Conservation (phyloP, 2,329 filamentous ascomycete genomes). For the Penicillium sp. region DNA sequence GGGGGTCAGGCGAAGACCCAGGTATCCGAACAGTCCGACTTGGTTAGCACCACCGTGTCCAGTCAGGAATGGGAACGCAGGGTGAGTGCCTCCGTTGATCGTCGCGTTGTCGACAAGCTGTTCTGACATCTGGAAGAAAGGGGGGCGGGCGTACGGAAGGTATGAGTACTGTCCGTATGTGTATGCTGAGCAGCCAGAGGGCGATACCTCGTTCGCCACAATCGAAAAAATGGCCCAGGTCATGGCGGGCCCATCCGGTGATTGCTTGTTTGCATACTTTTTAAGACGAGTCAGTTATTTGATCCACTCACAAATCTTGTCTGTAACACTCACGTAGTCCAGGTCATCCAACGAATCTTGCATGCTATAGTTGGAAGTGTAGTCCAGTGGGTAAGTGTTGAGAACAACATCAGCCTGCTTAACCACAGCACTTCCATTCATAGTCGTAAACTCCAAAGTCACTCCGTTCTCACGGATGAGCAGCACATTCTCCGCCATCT, state of each 20-base stretch:
- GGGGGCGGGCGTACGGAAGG: constrained; percentile 62
- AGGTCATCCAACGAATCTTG: constrained; percentile 55
- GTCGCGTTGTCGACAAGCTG: constrained; percentile 62
- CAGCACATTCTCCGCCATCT: constrained; percentile 56
- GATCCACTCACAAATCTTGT: not conserved
- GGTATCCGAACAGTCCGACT: constrained; percentile 65
- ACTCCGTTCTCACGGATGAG: constrained; percentile 59
- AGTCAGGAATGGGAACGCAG: constrained; percentile 69
- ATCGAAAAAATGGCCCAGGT: constrained; percentile 69
- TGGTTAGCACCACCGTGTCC: constrained; percentile 69
- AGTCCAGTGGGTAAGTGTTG: constrained; percentile 63
- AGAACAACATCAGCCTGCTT: constrained; percentile 72
- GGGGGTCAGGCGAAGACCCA: constrained; percentile 61
- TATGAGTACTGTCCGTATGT: constrained; percentile 65
- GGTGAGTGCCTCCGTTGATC: constrained; percentile 64
- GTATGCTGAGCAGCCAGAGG: constrained; percentile 65
- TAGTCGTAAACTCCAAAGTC: constrained; percentile 62
- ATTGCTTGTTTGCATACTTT: constrained; percentile 67
- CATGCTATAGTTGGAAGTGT: constrained; percentile 53
- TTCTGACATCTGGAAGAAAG: constrained; percentile 70
- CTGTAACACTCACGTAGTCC: constrained; percentile 53
- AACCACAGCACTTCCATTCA: constrained; percentile 65
- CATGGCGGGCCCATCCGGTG: constrained; percentile 67
- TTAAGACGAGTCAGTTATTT: constrained; percentile 1
- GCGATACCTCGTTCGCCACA: constrained; percentile 63